These are phyloP conservation scores for Fusarium liriodendri DNA, from an alignment of 2,329 filamentous ascomycete genomes.

Conservation along the genomic window DNA sequence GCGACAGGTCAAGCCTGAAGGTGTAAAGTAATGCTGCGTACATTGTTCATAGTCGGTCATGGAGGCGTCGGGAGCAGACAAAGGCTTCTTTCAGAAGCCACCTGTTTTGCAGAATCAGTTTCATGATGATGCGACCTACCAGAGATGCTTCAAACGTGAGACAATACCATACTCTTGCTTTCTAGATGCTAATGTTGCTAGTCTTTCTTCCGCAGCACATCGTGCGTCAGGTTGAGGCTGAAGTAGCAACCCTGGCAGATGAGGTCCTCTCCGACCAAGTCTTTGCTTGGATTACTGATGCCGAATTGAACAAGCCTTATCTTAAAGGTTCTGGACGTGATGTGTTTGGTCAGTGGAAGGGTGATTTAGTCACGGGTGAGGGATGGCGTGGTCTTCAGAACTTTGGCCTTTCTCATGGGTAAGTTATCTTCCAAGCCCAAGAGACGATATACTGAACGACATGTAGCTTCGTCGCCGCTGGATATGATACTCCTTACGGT, in stretches of 20 bases:
- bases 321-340: conserved; percentile 67
- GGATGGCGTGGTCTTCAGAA: conserved; percentile 74
- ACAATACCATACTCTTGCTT: not conserved
- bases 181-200: not conserved
- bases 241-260: conserved; percentile 60
- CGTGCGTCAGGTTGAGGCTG: conserved; percentile 52
- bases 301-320: conserved; percentile 73
- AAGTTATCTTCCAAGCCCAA: conserved; percentile 3
- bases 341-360: conserved; percentile 69
- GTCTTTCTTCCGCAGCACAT: conserved; percentile 55
- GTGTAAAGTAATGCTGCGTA: conserved; percentile 2
- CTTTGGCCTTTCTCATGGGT: conserved; percentile 68
- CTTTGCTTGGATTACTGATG: conserved; percentile 70
- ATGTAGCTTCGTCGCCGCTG: conserved; percentile 64
- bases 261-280: conserved; percentile 65
- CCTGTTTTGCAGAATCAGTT: conserved; percentile 67
- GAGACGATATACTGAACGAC: not conserved
- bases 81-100: conserved; percentile 67
- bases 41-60: conserved; percentile 41
- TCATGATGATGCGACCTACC: conserved; percentile 64
- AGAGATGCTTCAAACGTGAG: conserved; percentile 63
- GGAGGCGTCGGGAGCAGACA: conserved; percentile 58
- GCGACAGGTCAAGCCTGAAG: not conserved
- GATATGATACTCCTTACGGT: conserved; percentile 65
- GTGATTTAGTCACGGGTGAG: conserved; percentile 71